These are phyloP conservation scores for Stachybotrys chartarum DNA, from an alignment of 2,329 filamentous ascomycete genomes.

Conservation along the genomic window DNA sequence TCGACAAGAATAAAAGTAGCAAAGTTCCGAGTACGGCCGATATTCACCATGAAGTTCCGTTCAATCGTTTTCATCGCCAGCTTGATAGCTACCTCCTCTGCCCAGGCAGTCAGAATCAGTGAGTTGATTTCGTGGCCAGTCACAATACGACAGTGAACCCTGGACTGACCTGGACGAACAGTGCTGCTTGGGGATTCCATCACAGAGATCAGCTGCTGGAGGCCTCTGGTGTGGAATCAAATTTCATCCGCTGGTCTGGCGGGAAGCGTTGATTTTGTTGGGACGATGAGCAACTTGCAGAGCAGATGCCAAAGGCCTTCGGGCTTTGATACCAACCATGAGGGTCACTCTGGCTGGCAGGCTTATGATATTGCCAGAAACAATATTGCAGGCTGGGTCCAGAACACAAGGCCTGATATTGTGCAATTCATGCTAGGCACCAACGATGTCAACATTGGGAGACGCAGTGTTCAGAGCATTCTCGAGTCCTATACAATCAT, in stretches of 20 bases:
- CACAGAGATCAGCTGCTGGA: slow-evolving; percentile 38
- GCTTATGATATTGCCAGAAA: slow-evolving; percentile 20
- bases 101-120: not conserved
- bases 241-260: slow-evolving; percentile 24
- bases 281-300: slow-evolving; percentile 30
- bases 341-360: slow-evolving; percentile 24
- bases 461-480: slow-evolving; percentile 3
- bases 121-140: not conserved
- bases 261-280: slow-evolving; percentile 30
- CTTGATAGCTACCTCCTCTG: not conserved
- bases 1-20: too few species aligned
- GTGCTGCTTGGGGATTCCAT: slow-evolving; percentile 33
- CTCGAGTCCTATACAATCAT: not conserved
- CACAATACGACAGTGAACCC: not conserved
- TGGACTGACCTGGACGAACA: too few species aligned
- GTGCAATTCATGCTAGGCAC: slow-evolving; percentile 39
- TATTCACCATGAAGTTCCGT: not conserved
- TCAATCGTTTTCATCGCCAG: not conserved
- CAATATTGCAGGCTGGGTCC: slow-evolving; percentile 30
- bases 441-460: slow-evolving; percentile 28
- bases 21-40: too few species aligned
- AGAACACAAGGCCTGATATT: slow-evolving; percentile 27
- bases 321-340: slow-evolving; percentile 30
- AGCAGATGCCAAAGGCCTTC: slow-evolving; percentile 25
- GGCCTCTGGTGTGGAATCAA: slow-evolving; percentile 30